Percentiles rank a stretch among this genome's conserved stretches.
These are phyloP conservation scores for Botrytis medusae DNA, from an alignment of 2,329 filamentous ascomycete species.

Conservation along the genomic window DNA sequence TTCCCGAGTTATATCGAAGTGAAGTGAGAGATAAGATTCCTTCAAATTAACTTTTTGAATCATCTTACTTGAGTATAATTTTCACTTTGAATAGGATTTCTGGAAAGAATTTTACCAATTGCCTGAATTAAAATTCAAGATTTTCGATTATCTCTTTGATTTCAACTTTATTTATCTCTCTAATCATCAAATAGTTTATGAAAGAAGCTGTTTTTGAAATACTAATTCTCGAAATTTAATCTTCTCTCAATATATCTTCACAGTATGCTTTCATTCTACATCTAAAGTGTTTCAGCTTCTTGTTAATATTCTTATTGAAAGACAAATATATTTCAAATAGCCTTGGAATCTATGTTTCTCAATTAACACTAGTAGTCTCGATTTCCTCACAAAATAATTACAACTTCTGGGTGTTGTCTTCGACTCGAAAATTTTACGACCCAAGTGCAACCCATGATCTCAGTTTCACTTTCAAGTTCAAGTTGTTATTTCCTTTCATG, in stretches of 20 bases:
- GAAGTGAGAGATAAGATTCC: background rate
- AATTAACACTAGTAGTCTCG: rapidly evolving
- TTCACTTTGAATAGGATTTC: rapidly evolving
- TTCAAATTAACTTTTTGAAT: rapidly evolving
- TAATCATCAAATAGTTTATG: rapidly evolving
- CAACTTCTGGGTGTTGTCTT: background rate
- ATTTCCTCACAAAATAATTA: background rate
- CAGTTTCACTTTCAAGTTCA: background rate
- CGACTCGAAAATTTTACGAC: background rate
- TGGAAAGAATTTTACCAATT: rapidly evolving
- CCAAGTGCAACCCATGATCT: background rate
- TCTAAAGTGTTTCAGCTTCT: background rate
- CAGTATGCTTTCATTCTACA: too few species aligned
- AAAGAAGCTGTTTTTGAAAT: background rate
- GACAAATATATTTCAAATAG: background rate
- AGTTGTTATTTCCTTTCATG: rapidly evolving
- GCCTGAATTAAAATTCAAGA: too few species aligned
- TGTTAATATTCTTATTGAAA: background rate
- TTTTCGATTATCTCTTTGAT: rapidly evolving
- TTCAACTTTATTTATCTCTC: too few species aligned
- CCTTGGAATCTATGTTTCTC: rapidly evolving
- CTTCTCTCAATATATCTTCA: too few species aligned
- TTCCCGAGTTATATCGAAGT: background rate
- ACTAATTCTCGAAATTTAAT: too few species aligned
- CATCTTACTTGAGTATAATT: background rate